Base-by-base conservation (phyloP, 1,284 basidiomycete genomes). In the Leccinum solheimii region DNA sequence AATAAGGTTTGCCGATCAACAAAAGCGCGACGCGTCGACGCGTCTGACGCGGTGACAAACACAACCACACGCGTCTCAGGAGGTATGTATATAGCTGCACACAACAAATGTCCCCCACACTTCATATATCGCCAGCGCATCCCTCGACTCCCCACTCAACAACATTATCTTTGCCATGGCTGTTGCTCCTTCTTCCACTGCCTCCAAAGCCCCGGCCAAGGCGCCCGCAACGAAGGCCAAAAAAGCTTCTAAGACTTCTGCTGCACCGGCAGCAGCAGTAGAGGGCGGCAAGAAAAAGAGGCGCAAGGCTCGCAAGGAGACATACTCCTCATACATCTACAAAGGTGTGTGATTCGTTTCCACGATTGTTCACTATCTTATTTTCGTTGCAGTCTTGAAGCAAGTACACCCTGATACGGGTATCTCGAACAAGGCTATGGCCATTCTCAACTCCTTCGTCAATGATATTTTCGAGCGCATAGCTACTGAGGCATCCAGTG, bases 241-340 rank as follows among this genome's bases (percentile, higher is more conserved):
- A 83, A 95, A 94, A 78, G 91, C 89, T 30, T 81, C 88, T 64
- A 87, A 89, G 72, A 80, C 86, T 63, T 84, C 86, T 1, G 75
- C 82, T 36, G 77, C 82, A 60, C 81, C 83, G 19, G 78, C 82
- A 60, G 81, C 83, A 23, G 13, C 79, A 59, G 81, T 76, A 55
- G 80, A 79, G 58, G 88, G 85, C 58, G 87, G 92, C 75, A 95
- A 95, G 89, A 94, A 94, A 85, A 90, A 90, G 82, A 83, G 91
- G 77, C 91, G 90, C 81, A 95, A 94, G 82, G 76, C 86, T 62
- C 83, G 91, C 78, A 93, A 92, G 84, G 94, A 95, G 81, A 94
- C 93, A 6, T 95, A 95, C 82, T 90, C 91, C 56, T 94, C 94
- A 1, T 96, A 96, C 82, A 94, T 96, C 77, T 95, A 95, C 86